These are phyloP conservation scores for Globisporangium recalcitrans DNA, from an alignment of 352 stramenopile species.

Conservation along the genomic window DNA sequence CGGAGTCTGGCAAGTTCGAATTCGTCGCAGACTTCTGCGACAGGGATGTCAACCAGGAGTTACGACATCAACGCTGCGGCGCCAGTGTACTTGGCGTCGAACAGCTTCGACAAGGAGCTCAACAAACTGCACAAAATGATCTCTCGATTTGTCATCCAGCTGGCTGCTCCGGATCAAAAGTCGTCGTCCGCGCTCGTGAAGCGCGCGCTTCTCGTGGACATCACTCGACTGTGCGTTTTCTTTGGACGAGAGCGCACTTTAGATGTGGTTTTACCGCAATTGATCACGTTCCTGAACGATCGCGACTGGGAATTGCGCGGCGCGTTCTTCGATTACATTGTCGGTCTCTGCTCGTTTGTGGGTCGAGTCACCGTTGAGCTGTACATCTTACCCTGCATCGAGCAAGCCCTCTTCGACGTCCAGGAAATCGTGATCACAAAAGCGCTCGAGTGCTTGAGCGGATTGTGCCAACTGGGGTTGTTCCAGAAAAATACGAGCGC, in stretches of 20 bases:
- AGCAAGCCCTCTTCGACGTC: conserved; percentile 95
- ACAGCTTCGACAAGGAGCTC: conserved; percentile 92
- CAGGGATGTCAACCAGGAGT: conserved; percentile 31
- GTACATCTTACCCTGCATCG: conserved; percentile 97
- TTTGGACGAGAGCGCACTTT: conserved; percentile 94
- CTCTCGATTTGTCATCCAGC: conserved; percentile 91
- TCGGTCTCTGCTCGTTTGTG: conserved; percentile 93
- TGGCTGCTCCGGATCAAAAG: conserved; percentile 87
- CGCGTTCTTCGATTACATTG: conserved; percentile 91
- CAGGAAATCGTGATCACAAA: conserved; percentile 94
- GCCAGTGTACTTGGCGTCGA: conserved; percentile 57
- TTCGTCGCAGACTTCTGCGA: conserved; percentile 23
- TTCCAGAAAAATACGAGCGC: conserved; percentile 83
- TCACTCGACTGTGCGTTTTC: conserved; percentile 95
- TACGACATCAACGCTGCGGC: conserved; percentile 23
- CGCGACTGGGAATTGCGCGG: conserved; percentile 88
- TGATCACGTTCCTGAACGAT: conserved; percentile 97
- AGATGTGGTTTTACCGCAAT: conserved; percentile 93
- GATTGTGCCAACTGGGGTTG: conserved; percentile 90
- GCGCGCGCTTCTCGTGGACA: conserved; percentile 90
- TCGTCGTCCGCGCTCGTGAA: conserved; percentile 92
- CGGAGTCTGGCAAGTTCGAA: conserved; percentile 39
- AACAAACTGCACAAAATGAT: conserved; percentile 91
- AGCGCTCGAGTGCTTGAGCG: conserved; percentile 88
- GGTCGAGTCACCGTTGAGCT: conserved; percentile 90